Base-by-base conservation (phyloP, 768 basidiomycete genomes). In the Podaxis sp. region DNA sequence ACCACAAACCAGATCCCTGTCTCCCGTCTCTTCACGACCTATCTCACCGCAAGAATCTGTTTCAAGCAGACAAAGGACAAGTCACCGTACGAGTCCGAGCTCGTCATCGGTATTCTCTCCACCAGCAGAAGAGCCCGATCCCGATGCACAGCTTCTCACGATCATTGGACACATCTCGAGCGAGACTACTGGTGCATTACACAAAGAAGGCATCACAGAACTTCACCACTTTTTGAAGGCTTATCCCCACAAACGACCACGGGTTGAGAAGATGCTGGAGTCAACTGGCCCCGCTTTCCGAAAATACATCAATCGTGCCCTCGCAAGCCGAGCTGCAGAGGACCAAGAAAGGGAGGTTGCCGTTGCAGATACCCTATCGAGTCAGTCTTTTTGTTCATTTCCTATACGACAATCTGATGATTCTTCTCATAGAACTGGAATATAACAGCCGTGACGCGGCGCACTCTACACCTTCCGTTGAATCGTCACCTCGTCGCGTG, bases 161-260 rank as follows among this genome's bases (percentile, higher is more conserved):
- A 91, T 95, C 67, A 91, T 94, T 68, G 88, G 87, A 46, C 90
- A 94, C 70, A 93, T 93, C 63, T 93, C 91, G 36, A 91, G 89
- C 71, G 90, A 94, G 76, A 91, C 92, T 24, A 92, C 93, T 3
- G 92, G 91, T 15, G 91, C 91, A 15, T 79, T 93, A 76, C 91
- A 94, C 73, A 94, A 94, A 74, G 93, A 96, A 73, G 93, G 94
- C 3, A 95, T 98, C 60, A 96, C 94, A 2, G 94, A 96, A 68
- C 78, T 99, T 24, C 94, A 98, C 72, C 89, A 94, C 38, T 98
- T 95, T 79, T 75, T 98, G 69, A 95, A 95, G 76, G 89, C 87
- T 29, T 86, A 97, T 70, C 95, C 94, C 0, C 87, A 93, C 68
- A 94, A 93, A 71, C 83, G 85, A 69, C 77, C 86, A 2, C 85